A percentile compares a stretch with the other conserved stretches of the same genome.
Conservation (phyloP, 257 asterid species). For the Gentiana straminea region DNA sequence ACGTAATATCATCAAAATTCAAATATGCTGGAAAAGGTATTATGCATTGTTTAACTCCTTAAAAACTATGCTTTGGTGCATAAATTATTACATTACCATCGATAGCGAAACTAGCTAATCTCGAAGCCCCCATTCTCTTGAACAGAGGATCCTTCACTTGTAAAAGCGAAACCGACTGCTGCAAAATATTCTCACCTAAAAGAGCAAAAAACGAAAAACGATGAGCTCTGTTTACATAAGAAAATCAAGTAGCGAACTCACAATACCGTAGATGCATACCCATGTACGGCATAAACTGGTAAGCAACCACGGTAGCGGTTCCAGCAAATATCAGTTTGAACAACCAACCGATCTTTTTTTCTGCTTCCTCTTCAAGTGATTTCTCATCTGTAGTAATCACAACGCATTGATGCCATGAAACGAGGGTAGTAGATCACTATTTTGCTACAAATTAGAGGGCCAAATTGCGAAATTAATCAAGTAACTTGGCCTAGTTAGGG, state of each 20-base stretch:
- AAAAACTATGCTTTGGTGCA: too few species aligned
- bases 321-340: constrained; percentile 73
- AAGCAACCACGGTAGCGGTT: constrained; percentile 63
- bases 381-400: constrained; percentile 34
- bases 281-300: constrained; percentile 82
- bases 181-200: constrained; percentile 77
- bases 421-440: constrained; percentile 3
- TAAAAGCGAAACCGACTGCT: constrained; percentile 80
- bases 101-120: constrained; percentile 84
- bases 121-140: constrained; percentile 96
- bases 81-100: constrained; percentile 42
- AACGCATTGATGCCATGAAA: background rate
- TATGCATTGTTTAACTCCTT: too few species aligned
- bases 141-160: constrained; percentile 90
- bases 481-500: background rate
- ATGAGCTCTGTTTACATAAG: constrained; percentile 9
- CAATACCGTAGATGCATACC: constrained; percentile 32
- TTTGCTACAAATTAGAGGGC: background rate
- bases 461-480: background rate
- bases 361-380: constrained; percentile 77
- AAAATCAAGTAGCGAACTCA: background rate
- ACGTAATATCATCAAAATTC: too few species aligned
- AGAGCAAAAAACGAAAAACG: constrained; percentile 11
- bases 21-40: too few species aligned
- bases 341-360: constrained; percentile 85